Evolutionary conservation across 257 asterid species (phyloP).

Genomic region (Echium plantagineum): DNA sequence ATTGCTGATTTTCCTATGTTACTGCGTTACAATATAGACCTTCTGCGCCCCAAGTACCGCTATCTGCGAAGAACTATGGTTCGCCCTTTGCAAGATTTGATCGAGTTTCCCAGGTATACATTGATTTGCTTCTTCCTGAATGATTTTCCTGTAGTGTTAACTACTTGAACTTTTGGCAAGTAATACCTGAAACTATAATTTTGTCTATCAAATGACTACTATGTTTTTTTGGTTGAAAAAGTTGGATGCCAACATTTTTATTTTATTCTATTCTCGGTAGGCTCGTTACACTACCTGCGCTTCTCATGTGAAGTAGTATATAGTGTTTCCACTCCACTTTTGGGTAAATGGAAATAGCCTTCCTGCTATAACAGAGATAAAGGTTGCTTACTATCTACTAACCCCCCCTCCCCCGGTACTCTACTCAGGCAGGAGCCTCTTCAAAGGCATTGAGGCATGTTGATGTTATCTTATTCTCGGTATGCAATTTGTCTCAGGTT

Average conservation of each 20-base stretch:
- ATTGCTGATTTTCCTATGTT: conserved; percentile 75
- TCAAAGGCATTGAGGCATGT: too few relatives aligned
- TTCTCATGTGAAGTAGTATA: too few relatives aligned
- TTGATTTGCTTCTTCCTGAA: not conserved
- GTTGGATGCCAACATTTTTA: not conserved
- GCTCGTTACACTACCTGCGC: too few relatives aligned
- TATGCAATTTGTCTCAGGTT: conserved; percentile 34
- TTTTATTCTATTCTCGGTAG: not conserved
- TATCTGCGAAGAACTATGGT: conserved; percentile 78
- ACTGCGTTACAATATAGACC: conserved; percentile 61
- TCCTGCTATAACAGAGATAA: too few relatives aligned
- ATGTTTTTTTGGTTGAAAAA: too few relatives aligned
- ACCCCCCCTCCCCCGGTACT: too few relatives aligned
- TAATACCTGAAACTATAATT: not conserved
- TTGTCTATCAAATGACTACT: not conserved
- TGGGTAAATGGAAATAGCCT: too few relatives aligned
- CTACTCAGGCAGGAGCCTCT: too few relatives aligned
- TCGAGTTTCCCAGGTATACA: conserved; percentile 83
- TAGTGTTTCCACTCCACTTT: too few relatives aligned
- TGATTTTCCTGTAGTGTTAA: too few relatives aligned
- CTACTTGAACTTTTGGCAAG: not conserved
- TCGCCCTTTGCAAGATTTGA: conserved; percentile 66
- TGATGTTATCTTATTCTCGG: not conserved
- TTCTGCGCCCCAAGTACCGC: conserved; percentile 84
- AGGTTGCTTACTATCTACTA: too few relatives aligned